Evolutionary conservation across 352 stramenopile species (phyloP).

Genomic region (Phytophthora hibernalis): DNA sequence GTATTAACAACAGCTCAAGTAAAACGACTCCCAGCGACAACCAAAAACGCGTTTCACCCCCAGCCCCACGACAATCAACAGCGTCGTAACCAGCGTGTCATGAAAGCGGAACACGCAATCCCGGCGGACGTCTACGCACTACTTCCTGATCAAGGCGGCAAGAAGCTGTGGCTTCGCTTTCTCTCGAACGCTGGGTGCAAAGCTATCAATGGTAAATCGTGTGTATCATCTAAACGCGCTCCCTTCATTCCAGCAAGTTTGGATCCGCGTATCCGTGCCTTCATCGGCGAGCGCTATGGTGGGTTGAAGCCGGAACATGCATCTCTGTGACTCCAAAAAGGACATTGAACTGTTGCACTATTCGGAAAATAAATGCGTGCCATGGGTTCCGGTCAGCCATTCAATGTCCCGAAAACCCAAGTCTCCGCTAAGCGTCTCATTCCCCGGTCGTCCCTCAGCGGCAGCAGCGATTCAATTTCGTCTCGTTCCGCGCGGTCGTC

Average conservation of each 20-base stretch:
- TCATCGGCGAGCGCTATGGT: constrained; percentile 9
- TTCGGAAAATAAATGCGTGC: too few relatives aligned
- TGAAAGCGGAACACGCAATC: not conserved
- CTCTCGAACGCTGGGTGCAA: constrained; percentile 11
- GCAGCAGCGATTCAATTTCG: too few relatives aligned
- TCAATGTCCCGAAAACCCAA: too few relatives aligned
- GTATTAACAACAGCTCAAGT: too few relatives aligned
- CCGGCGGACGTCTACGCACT: not conserved
- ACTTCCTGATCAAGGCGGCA: not conserved
- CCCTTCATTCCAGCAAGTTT: constrained; percentile 15
- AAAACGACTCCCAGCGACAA: too few relatives aligned
- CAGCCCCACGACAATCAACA: not conserved
- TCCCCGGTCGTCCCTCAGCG: too few relatives aligned
- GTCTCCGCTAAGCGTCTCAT: too few relatives aligned
- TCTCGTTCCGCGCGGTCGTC: too few relatives aligned
- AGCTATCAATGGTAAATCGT: not conserved
- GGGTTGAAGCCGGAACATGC: constrained; percentile 15
- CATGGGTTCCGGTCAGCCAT: too few relatives aligned
- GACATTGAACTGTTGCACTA: too few relatives aligned
- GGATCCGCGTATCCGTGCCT: not conserved
- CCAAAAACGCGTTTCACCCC: too few relatives aligned
- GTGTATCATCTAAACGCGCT: not conserved
- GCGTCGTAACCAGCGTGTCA: not conserved
- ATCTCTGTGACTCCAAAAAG: constrained; percentile 3
- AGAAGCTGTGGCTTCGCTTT: constrained; percentile 4